These are phyloP conservation scores for Dothidotthia symphoricarpi DNA, from an alignment of 2,329 filamentous ascomycete species.

Conservation along the genomic window DNA sequence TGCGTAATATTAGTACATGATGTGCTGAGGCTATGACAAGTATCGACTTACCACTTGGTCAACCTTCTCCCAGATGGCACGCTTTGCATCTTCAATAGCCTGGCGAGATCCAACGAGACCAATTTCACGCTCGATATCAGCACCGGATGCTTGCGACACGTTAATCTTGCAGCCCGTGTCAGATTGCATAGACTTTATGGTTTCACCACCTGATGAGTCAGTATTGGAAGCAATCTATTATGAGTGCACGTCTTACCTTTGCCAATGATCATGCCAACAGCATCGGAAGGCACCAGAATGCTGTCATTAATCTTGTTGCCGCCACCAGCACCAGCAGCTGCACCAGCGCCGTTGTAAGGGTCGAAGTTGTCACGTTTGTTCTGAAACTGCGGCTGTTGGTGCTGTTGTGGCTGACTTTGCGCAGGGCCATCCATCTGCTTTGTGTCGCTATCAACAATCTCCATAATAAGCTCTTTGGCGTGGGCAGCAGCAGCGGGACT, in stretches of 20 bases:
- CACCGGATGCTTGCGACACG: slow-evolving; percentile 76
- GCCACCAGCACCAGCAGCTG: slow-evolving; percentile 39
- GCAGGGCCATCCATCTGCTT: slow-evolving; percentile 43
- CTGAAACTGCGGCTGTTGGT: slow-evolving; percentile 13
- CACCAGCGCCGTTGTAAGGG: slow-evolving; percentile 35
- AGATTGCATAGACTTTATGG: slow-evolving; percentile 90
- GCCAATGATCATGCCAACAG: slow-evolving; percentile 94
- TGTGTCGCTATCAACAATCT: slow-evolving; percentile 91
- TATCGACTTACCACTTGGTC: slow-evolving; percentile 71
- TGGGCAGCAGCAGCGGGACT: slow-evolving; percentile 69
- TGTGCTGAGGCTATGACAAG: not conserved
- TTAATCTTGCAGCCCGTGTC: slow-evolving; percentile 92
- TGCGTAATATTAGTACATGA: slow-evolving; percentile 28
- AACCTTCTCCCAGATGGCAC: slow-evolving; percentile 86
- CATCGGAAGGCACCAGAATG: slow-evolving; percentile 83
- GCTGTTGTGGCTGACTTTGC: slow-evolving; percentile 15
- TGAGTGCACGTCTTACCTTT: slow-evolving; percentile 56
- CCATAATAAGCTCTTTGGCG: slow-evolving; percentile 85
- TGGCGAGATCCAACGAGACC: slow-evolving; percentile 75
- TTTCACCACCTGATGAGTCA: slow-evolving; percentile 66
- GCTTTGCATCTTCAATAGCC: slow-evolving; percentile 77
- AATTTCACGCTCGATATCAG: slow-evolving; percentile 82
- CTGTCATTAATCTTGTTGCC: slow-evolving; percentile 71
- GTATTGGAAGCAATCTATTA: slow-evolving; percentile 1
- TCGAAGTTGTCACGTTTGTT: slow-evolving; percentile 41